Evolutionary conservation across 306 rosid genomes (phyloP).

Genomic region (Prunus padus): DNA sequence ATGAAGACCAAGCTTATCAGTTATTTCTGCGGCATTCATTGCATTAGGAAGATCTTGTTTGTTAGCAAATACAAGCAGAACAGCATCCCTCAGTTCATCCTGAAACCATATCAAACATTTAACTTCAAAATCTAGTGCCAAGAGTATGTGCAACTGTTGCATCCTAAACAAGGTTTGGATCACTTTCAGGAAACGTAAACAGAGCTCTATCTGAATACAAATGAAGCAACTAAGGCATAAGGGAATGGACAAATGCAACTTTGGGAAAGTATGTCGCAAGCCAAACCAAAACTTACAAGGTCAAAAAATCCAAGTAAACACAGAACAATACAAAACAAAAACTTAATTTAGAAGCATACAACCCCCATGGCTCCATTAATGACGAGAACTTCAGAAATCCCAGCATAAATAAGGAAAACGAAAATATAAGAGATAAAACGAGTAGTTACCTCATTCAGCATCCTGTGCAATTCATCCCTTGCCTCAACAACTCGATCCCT

Average conservation of each 20-base stretch:
- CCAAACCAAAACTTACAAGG: not conserved
- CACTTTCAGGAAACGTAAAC: not conserved
- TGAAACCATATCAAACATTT: slow-evolving; percentile 37
- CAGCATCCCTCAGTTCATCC: slow-evolving; percentile 97
- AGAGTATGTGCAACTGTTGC: not conserved
- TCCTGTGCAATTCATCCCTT: slow-evolving; percentile 96
- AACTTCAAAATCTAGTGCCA: slow-evolving; percentile 7
- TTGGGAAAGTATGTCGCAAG: not conserved
- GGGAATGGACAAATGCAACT: not conserved
- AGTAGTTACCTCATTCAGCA: slow-evolving; percentile 84
- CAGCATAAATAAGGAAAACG: slow-evolving; percentile 1
- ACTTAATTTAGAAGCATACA: not conserved
- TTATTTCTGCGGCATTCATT: slow-evolving; percentile 98
- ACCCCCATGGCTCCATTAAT: not conserved
- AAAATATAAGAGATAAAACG: not conserved
- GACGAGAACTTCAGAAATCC: not conserved
- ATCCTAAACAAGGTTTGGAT: not conserved
- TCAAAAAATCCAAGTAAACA: not conserved
- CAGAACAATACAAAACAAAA: not conserved
- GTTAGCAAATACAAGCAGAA: slow-evolving; percentile 95
- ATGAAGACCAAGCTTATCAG: slow-evolving; percentile 96
- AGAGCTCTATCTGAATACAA: not conserved
- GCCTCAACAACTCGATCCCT: slow-evolving; percentile 96
- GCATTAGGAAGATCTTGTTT: slow-evolving; percentile 99
- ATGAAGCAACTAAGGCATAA: slow-evolving; percentile 3